These are phyloP conservation scores for Pleurostoma richardsiae DNA, from an alignment of 2,329 filamentous ascomycete species.

Conservation along the genomic window DNA sequence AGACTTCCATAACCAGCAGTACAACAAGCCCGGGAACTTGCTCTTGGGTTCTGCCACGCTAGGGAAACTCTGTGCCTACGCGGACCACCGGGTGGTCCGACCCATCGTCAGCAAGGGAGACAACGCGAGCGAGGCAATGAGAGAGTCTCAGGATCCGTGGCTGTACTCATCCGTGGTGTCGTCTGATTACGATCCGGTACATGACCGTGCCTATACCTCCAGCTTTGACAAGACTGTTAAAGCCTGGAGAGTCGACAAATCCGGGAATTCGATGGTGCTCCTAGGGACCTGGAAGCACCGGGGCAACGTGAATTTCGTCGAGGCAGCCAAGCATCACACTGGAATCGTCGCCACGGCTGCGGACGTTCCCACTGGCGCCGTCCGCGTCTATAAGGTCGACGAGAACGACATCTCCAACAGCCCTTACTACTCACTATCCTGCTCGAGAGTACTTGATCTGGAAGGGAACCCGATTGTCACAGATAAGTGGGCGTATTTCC, in stretches of 20 bases:
- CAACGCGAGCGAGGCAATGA: constrained; percentile 52
- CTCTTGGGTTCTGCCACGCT: constrained; percentile 43
- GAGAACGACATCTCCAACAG: constrained; percentile 27
- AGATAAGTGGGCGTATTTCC: constrained; percentile 57
- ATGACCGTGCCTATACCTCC: constrained; percentile 48
- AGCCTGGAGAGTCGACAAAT: constrained; percentile 41
- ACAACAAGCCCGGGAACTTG: constrained; percentile 61
- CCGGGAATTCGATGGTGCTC: constrained; percentile 34
- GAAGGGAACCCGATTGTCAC: constrained; percentile 21
- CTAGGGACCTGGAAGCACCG: constrained; percentile 50
- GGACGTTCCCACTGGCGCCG: constrained; percentile 47
- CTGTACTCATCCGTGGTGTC: constrained; percentile 60
- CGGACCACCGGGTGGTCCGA: constrained; percentile 53
- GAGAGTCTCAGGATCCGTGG: constrained; percentile 56
- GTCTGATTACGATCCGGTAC: constrained; percentile 46
- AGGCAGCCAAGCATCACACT: constrained; percentile 40
- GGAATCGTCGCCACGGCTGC: constrained; percentile 54
- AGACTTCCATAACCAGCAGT: constrained; percentile 59
- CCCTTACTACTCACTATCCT: constrained; percentile 33
- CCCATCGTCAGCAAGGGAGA: constrained; percentile 47
- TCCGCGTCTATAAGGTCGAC: constrained; percentile 50
- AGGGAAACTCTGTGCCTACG: constrained; percentile 42
- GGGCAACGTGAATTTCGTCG: constrained; percentile 59
- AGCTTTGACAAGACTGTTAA: constrained; percentile 60
- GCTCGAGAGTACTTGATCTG: constrained; percentile 23